Conservation (phyloP, 176 grass and related monocot species). For the Aegilops umbellulata region DNA sequence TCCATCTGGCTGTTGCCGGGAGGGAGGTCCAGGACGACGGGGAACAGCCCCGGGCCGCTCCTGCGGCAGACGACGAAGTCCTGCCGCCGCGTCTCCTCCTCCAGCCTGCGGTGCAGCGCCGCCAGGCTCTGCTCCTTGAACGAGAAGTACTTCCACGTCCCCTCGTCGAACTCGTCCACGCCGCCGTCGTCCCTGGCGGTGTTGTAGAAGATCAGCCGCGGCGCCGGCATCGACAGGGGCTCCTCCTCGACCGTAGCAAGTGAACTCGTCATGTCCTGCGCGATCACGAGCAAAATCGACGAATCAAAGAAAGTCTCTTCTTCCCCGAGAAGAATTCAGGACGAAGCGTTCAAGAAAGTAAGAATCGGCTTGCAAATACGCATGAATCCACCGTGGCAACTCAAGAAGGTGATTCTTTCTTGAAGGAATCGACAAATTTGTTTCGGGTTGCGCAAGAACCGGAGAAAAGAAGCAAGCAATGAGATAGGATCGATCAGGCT, state of each 20-base stretch:
- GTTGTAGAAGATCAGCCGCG: constrained; percentile 50
- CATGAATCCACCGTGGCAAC: background rate
- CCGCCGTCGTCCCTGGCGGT: constrained; percentile 40
- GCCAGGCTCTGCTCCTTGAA: constrained; percentile 44
- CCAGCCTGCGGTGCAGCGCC: constrained; percentile 32
- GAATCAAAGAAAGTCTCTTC: background rate
- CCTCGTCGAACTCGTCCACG: constrained; percentile 50
- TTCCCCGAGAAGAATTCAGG: background rate
- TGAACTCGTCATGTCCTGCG: background rate
- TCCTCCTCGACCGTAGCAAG: constrained; percentile 22
- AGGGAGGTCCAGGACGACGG: constrained; percentile 48
- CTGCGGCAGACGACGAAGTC: constrained; percentile 52
- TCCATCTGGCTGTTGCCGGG: constrained; percentile 54
- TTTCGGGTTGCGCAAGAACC: background rate
- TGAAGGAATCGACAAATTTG: background rate
- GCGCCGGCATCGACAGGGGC: constrained; percentile 8
- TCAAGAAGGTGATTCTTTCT: background rate
- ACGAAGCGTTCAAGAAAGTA: background rate
- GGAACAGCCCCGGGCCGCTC: constrained; percentile 28
- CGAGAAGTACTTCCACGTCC: constrained; percentile 48
- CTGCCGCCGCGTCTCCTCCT: constrained; percentile 21
- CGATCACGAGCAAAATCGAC: background rate
- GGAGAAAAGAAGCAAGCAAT: background rate
- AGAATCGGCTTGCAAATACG: background rate
- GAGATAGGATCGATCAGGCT: too few relatives aligned